Evolutionary conservation across 176 grass and related monocot genomes (phyloP).

Genomic region (Musa troglodytarum): DNA sequence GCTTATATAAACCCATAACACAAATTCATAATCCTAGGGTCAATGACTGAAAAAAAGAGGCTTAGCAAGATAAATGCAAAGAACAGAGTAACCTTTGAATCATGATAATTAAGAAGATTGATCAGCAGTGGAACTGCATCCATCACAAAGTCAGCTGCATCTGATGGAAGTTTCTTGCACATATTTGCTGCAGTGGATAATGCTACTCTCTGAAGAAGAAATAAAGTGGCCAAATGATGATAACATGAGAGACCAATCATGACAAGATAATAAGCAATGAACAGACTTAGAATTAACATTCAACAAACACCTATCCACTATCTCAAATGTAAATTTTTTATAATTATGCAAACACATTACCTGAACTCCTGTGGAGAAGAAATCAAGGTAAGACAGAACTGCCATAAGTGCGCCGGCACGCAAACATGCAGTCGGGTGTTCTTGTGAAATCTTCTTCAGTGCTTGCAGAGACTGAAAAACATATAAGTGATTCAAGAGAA

Average conservation of each 20-base stretch:
- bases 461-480: constrained; percentile 79
- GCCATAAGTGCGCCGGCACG: constrained; percentile 94
- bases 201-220: constrained; percentile 60
- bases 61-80: background rate
- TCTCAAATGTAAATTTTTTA: background rate
- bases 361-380: constrained; percentile 94
- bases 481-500: background rate
- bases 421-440: constrained; percentile 89
- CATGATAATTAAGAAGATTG: constrained; percentile 84
- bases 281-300: constrained; percentile 1
- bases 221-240: background rate
- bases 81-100: constrained; percentile 51
- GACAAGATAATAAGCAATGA: background rate
- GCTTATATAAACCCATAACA: background rate
- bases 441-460: constrained; percentile 89
- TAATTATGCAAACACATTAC: constrained; percentile 15
- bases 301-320: background rate
- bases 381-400: constrained; percentile 91
- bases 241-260: background rate
- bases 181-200: constrained; percentile 89
- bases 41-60: background rate
- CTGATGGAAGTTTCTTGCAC: constrained; percentile 86
- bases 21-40: background rate
- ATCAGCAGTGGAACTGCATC: constrained; percentile 80
- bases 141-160: constrained; percentile 92